A percentile compares a stretch with the other conserved stretches of the same genome.
Conservation (phyloP, 441 rosid species). For the Viola pubescens region DNA sequence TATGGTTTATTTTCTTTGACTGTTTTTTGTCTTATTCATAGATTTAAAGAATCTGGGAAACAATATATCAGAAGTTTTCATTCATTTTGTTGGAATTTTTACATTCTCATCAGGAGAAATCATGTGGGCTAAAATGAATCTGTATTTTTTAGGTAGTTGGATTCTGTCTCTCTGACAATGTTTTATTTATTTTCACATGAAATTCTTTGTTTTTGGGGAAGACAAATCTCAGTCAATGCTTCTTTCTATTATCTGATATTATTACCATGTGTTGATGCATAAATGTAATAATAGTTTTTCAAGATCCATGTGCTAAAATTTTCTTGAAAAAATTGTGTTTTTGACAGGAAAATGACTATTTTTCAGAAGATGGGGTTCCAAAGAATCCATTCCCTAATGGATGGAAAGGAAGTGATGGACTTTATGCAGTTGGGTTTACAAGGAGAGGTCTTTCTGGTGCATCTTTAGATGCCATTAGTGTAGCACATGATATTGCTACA, state of each 20-base stretch:
- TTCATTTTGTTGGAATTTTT: not conserved
- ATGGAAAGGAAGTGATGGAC: constrained; percentile 63
- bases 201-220: not conserved
- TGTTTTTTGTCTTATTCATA: constrained; percentile 19
- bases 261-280: not conserved
- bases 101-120: not conserved
- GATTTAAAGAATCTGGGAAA: too few relatives aligned
- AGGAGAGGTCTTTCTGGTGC: constrained; percentile 69
- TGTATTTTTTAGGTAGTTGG: not conserved
- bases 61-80: not conserved
- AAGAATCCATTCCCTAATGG: constrained; percentile 68
- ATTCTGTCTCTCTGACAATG: not conserved
- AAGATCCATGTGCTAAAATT: not conserved
- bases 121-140: not conserved
- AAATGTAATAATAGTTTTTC: too few relatives aligned
- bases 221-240: not conserved
- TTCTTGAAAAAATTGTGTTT: not conserved
- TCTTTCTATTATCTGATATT: not conserved
- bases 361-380: constrained; percentile 44
- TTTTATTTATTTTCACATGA: not conserved
- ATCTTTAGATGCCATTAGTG: constrained; percentile 53
- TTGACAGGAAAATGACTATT: constrained; percentile 56
- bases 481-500: constrained; percentile 49
- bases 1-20: constrained; percentile 17
- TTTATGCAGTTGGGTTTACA: constrained; percentile 83